phyloP scores from a whole-genome alignment of 2,329 filamentous ascomycete genomes.

The Cercospora sp. region DNA sequence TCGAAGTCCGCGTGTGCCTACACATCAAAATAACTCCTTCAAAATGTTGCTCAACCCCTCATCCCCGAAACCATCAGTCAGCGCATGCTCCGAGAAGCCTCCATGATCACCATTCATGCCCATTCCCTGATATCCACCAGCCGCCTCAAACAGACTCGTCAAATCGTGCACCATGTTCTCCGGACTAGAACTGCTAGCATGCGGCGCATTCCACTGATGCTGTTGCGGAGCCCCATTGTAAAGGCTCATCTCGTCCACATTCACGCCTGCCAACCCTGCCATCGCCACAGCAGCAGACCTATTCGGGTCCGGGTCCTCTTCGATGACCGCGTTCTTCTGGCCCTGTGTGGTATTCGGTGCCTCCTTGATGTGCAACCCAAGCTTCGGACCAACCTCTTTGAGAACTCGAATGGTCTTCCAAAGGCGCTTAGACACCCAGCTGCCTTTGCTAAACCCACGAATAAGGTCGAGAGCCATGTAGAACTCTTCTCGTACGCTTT shows the following conservation, averaged over 20 bases:
- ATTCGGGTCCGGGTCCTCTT: constrained; percentile 53
- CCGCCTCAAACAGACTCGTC: constrained; percentile 63
- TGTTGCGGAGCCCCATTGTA: constrained; percentile 39
- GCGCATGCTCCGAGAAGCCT: constrained; percentile 32
- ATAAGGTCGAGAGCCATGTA: constrained; percentile 75
- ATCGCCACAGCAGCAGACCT: constrained; percentile 65
- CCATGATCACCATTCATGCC: constrained; percentile 27
- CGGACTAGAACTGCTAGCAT: constrained; percentile 53
- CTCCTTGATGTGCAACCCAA: constrained; percentile 56
- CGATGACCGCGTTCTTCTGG: constrained; percentile 32
- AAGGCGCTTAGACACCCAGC: constrained; percentile 69
- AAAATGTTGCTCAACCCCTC: constrained; percentile 61
- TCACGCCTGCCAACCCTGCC: constrained; percentile 64
- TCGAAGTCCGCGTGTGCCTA: background rate
- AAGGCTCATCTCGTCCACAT: constrained; percentile 58
- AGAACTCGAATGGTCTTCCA: constrained; percentile 72
- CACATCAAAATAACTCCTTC: constrained; percentile 56
- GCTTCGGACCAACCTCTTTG: constrained; percentile 68
- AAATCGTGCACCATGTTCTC: constrained; percentile 64
- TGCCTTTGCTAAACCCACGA: constrained; percentile 69
- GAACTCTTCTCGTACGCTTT: constrained; percentile 70
- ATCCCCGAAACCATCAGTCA: constrained; percentile 49
- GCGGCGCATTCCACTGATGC: constrained; percentile 24
- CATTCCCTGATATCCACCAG: constrained; percentile 50
- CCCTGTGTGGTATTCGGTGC: background rate